Conservation (phyloP, 2,329 filamentous ascomycete genomes). For the Ceratocystis papillata region DNA sequence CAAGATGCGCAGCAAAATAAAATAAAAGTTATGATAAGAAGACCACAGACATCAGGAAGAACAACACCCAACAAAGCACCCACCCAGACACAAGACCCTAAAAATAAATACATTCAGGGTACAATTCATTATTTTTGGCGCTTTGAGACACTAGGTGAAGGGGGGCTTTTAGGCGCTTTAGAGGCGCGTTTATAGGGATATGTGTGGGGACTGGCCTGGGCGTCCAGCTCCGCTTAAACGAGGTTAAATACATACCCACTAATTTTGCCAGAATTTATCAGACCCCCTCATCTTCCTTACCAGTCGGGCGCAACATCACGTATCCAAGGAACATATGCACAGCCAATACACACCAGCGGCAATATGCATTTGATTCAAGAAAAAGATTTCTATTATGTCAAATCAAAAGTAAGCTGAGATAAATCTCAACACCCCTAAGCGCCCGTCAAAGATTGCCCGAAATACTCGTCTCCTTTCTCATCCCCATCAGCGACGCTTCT, state of each 20-base stretch:
- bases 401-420: no score
- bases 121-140: constrained; percentile 4
- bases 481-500: no score
- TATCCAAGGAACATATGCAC: not conserved
- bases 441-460: no score
- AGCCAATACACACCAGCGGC: not conserved
- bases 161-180: not conserved
- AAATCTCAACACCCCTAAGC: no score
- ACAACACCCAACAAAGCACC: not conserved
- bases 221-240: not conserved
- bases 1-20: not conserved
- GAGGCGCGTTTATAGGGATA: not conserved
- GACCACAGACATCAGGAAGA: not conserved
- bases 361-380: not conserved
- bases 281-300: not conserved
- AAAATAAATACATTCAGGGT: not conserved
- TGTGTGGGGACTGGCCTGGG: not conserved
- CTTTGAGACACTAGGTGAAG: not conserved
- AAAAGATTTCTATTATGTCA: no score
- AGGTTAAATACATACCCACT: no score
- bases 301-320: not conserved
- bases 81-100: not conserved
- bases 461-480: no score
- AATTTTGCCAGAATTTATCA: not conserved
- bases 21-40: not conserved